Base-by-base conservation (phyloP, 176 grass and related monocot genomes). In the Melocanna baccifera region DNA sequence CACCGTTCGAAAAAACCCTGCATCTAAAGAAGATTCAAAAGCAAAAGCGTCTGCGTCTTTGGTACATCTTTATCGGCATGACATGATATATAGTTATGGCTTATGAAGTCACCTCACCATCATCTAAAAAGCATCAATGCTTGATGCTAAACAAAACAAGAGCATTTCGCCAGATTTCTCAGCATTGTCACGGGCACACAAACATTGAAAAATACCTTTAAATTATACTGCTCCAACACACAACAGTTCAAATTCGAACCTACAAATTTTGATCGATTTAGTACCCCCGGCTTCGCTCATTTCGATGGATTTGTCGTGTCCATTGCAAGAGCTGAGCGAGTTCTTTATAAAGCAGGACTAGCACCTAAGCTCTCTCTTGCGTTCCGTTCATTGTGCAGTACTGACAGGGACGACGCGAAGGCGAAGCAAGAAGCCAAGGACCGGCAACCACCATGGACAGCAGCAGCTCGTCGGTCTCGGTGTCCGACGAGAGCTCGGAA, bases 401-500 rank as follows among this genome's bases (percentile, higher is more conserved):
- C 51, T 75, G 77, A 32, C 41, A 18, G 15, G 61, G 66, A 57
- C 14, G 70, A 45, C 50, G 62, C 9, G 67, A 29, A 63, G 70
- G n/a, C 13, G 20, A n/a, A 43, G 47, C 12, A 28, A 46, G 4
- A n/a, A 18, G 45, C 8, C 37, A 28, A n/a, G 56, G 16, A 18
- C 13, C 51, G 15, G 10, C 36, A 2, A 6, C 26, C 16, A 43
- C 62, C 83, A 95, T 99, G 93, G 93, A 99, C 41, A 87, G 76
- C 64, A 74, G 82, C 52, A 87, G 87, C 78, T 80, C 91, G 72
- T 94, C 87, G 14, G 47, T 32, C 0, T 90, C 88, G 50, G 16
- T 79, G 67, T 88, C 88, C 29, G 96, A 99, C 75, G 89, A 94
- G 81, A 92, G 87, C 53, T 95, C 85, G 19, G 89, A 91, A 84